Evolutionary conservation across 495 filamentous ascomycete genomes (phyloP).

Genomic region (Aspergillus biplanus): DNA sequence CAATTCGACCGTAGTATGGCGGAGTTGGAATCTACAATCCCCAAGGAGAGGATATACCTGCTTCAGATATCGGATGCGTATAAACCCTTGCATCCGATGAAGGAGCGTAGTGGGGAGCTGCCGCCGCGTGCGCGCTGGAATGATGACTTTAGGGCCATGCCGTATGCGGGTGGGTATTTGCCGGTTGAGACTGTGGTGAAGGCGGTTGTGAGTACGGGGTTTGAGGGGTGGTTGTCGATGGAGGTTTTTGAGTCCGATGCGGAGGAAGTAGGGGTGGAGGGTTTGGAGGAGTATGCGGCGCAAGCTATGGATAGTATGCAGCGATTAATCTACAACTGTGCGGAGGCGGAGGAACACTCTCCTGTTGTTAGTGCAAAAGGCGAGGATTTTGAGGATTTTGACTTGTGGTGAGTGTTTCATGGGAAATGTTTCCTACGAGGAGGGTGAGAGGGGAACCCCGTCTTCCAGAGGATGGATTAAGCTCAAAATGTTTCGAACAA

Average conservation of each 20-base stretch:
- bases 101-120: conserved; percentile 46
- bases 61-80: conserved; percentile 84
- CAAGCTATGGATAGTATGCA: too few relatives aligned
- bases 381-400: too few relatives aligned
- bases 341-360: too few relatives aligned
- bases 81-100: conserved; percentile 55
- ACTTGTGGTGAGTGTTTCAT: too few relatives aligned
- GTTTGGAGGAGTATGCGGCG: too few relatives aligned
- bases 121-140: conserved; percentile 72
- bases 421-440: too few relatives aligned
- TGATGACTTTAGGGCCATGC: conserved; percentile 69
- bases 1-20: conserved; percentile 57
- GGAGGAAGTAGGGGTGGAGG: conserved; percentile 51
- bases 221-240: conserved; percentile 71
- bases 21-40: conserved; percentile 58
- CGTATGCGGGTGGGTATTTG: conserved; percentile 73
- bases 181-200: conserved; percentile 66
- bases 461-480: too few relatives aligned
- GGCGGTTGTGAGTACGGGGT: conserved; percentile 73
- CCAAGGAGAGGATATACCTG: conserved; percentile 73
- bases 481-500: too few relatives aligned
- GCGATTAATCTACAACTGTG: too few relatives aligned
- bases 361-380: too few relatives aligned
- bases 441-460: too few relatives aligned
- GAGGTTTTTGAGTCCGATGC: conserved; percentile 76